These are phyloP conservation scores for Ensete glaucum DNA, from an alignment of 176 grass and related monocot genomes.

Conservation along the genomic window DNA sequence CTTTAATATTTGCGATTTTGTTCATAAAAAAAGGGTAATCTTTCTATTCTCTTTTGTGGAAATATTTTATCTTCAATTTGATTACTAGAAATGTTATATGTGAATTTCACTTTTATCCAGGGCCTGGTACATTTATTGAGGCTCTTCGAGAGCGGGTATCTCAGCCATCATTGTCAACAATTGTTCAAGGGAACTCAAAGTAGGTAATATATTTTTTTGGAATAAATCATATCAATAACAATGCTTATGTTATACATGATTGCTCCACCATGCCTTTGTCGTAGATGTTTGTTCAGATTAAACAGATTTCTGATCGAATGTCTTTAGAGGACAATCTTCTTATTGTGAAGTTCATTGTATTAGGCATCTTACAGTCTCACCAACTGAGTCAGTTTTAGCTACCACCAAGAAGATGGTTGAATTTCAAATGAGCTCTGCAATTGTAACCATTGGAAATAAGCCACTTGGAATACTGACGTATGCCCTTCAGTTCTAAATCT, in stretches of 20 bases:
- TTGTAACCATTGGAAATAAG: constrained; percentile 45
- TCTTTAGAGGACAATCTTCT: neutral
- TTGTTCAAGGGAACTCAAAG: constrained; percentile 42
- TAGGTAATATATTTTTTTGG: constrained; percentile 19
- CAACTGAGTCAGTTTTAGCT: constrained; percentile 45
- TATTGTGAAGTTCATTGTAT: neutral
- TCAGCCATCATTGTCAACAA: constrained; percentile 46
- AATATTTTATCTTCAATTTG: neutral
- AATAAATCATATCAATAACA: neutral
- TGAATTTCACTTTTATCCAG: constrained; percentile 9
- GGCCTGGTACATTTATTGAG: constrained; percentile 35
- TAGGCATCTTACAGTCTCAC: constrained; percentile 51
- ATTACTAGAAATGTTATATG: neutral
- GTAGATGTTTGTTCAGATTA: neutral
- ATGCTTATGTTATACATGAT: no score
- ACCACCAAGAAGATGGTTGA: constrained; percentile 68
- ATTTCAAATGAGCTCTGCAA: constrained; percentile 42
- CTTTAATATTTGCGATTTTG: neutral
- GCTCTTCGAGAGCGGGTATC: constrained; percentile 58
- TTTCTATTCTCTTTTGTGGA: neutral
- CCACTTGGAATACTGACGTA: constrained; percentile 75
- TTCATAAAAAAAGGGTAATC: neutral
- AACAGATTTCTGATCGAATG: neutral
- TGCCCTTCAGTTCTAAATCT: neutral
- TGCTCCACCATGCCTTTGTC: no score